phyloP scores from a whole-genome alignment of 2,329 filamentous ascomycete species.

The Plectosphaerella sp. region DNA sequence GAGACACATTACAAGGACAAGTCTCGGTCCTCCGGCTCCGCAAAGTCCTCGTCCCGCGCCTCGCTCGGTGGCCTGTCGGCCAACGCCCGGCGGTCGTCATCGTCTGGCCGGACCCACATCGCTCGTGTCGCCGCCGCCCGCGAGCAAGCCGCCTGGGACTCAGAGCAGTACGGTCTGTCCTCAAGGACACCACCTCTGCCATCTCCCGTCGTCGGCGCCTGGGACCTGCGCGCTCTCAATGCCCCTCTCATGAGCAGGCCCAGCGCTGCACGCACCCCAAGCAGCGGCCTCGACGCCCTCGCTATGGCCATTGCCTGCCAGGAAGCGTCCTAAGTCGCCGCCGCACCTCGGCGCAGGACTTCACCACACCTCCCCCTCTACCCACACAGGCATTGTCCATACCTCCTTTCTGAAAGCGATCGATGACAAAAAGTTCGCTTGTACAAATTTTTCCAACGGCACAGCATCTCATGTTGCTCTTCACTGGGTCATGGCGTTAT shows the following conservation, averaged over 20 bases:
- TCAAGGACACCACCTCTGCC: constrained; percentile 15
- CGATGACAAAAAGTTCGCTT: not conserved
- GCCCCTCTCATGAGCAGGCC: constrained; percentile 42
- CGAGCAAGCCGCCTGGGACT: constrained; percentile 34
- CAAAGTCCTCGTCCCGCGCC: constrained; percentile 19
- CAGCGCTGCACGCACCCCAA: constrained; percentile 34
- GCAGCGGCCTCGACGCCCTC: constrained; percentile 49
- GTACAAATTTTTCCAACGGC: not conserved
- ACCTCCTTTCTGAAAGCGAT: not conserved
- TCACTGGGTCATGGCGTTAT: not conserved
- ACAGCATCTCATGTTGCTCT: too few species aligned
- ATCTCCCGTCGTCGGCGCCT: constrained; percentile 24
- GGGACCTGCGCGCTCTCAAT: constrained; percentile 44
- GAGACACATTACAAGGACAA: constrained; percentile 70
- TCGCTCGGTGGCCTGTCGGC: constrained; percentile 15
- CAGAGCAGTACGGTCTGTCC: constrained; percentile 28
- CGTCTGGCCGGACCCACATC: constrained; percentile 23
- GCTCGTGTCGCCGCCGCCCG: constrained; percentile 17
- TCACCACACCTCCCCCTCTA: not conserved
- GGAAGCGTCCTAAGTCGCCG: constrained; percentile 24
- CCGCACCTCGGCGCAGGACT: not conserved
- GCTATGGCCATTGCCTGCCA: constrained; percentile 51
- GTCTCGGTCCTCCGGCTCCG: constrained; percentile 34
- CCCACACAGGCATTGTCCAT: not conserved
- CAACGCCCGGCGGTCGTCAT: constrained; percentile 23